phyloP scores from a whole-genome alignment of 2,329 filamentous ascomycete genomes.

The Coleophoma eucalyptorum region DNA sequence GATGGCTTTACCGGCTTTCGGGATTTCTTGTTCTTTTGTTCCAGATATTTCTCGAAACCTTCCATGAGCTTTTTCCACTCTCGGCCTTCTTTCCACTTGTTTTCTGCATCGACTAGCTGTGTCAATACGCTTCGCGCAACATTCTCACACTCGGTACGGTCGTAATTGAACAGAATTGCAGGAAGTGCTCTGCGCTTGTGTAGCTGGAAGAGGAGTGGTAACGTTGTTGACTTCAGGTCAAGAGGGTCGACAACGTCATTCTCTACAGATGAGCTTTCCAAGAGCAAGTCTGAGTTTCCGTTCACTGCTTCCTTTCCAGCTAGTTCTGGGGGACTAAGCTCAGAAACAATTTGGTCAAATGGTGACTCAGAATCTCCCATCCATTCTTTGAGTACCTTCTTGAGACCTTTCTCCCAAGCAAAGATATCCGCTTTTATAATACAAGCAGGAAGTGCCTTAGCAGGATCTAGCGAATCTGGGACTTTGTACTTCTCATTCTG shows the following conservation, averaged over 20 bases:
- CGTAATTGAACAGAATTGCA: constrained; percentile 75
- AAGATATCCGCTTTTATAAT: constrained; percentile 64
- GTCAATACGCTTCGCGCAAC: constrained; percentile 47
- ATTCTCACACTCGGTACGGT: constrained; percentile 60
- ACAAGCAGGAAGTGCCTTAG: constrained; percentile 43
- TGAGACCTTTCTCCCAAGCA: constrained; percentile 60
- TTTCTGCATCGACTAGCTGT: constrained; percentile 51
- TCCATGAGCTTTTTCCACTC: constrained; percentile 59
- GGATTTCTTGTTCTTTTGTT: constrained; percentile 37
- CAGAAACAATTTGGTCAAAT: constrained; percentile 39
- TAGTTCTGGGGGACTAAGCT: constrained; percentile 31
- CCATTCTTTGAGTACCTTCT: constrained; percentile 54
- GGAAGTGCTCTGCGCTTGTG: constrained; percentile 64
- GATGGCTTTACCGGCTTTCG: constrained; percentile 35
- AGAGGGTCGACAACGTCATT: constrained; percentile 18
- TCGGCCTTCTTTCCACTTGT: constrained; percentile 49
- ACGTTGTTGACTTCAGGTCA: constrained; percentile 39
- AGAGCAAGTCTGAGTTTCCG: constrained; percentile 4
- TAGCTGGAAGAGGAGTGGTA: constrained; percentile 57
- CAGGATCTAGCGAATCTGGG: constrained; percentile 44
- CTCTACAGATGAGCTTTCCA: constrained; percentile 11
- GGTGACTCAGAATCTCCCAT: constrained; percentile 47
- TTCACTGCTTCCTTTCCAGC: neutral
- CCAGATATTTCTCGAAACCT: constrained; percentile 55
- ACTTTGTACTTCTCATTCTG: constrained; percentile 49